phyloP scores from a whole-genome alignment of 169 alveolate species.

The Haemoproteus tartakovskyi region DNA sequence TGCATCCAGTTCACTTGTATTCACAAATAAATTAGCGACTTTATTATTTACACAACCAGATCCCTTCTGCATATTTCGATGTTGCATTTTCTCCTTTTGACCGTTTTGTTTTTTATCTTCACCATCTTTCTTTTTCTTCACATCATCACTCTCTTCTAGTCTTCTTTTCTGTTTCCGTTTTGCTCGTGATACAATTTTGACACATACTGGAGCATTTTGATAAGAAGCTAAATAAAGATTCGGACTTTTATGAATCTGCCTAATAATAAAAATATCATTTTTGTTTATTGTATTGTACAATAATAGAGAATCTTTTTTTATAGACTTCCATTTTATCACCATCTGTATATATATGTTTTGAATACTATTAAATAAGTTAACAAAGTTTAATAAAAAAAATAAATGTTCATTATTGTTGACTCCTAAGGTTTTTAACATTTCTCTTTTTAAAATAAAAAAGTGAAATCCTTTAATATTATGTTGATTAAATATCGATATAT shows the following conservation, averaged over 20 bases:
- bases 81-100: background rate
- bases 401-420: conserved; percentile 17
- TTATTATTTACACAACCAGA: background rate
- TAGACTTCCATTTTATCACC: background rate
- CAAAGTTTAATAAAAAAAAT: conserved; percentile 19
- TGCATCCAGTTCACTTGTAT: too few species aligned
- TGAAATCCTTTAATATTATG: conserved; percentile 33
- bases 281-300: conserved; percentile 2
- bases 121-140: too few species aligned
- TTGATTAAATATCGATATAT: conserved; percentile 6
- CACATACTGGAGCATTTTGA: conserved; percentile 12
- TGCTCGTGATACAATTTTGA: background rate
- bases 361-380: conserved; percentile 24
- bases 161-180: background rate
- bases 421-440: conserved; percentile 10
- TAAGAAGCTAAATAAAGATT: conserved; percentile 11
- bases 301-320: conserved; percentile 1
- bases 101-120: background rate
- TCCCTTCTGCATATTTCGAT: background rate
- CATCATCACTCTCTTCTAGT: background rate
- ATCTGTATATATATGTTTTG: conserved; percentile 26
- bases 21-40: too few species aligned
- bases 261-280: conserved; percentile 11
- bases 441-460: conserved; percentile 20
- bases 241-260: background rate